These are phyloP conservation scores for Neurospora sp. DNA, from an alignment of 495 filamentous ascomycete genomes.

Conservation along the genomic window DNA sequence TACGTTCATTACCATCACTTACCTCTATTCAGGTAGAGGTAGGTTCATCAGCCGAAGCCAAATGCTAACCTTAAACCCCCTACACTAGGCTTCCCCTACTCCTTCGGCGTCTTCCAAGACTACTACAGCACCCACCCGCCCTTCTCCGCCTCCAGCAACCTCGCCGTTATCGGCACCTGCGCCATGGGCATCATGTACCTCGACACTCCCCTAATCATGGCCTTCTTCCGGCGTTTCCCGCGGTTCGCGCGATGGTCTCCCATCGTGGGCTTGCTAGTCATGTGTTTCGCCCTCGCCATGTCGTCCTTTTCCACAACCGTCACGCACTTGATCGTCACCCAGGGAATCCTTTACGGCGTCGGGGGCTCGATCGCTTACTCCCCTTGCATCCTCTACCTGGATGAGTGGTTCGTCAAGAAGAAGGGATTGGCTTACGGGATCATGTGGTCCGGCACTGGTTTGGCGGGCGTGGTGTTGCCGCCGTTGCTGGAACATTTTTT, in stretches of 20 bases:
- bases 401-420: conserved; percentile 46
- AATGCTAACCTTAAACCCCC: not conserved
- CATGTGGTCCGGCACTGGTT: conserved; percentile 37
- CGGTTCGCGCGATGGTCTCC: conserved; percentile 21
- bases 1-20: conserved; percentile 16
- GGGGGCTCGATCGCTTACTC: conserved; percentile 39
- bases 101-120: conserved; percentile 43
- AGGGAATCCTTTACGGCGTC: conserved; percentile 44
- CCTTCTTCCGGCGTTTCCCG: conserved; percentile 21
- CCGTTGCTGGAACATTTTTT: conserved; percentile 43
- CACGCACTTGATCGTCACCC: conserved; percentile 38
- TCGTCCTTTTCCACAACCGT: conserved; percentile 37
- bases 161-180: conserved; percentile 34
- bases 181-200: conserved; percentile 44
- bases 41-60: not conserved
- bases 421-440: conserved; percentile 49
- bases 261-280: conserved; percentile 28
- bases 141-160: conserved; percentile 26
- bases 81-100: conserved; percentile 49
- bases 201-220: conserved; percentile 28
- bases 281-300: conserved; percentile 30
- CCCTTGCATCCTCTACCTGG: conserved; percentile 39
- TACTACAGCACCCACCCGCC: conserved; percentile 36
- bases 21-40: not conserved
- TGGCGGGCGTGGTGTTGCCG: conserved; percentile 35